Conservation (phyloP, 768 basidiomycete species). For the Mycena galericulata region DNA sequence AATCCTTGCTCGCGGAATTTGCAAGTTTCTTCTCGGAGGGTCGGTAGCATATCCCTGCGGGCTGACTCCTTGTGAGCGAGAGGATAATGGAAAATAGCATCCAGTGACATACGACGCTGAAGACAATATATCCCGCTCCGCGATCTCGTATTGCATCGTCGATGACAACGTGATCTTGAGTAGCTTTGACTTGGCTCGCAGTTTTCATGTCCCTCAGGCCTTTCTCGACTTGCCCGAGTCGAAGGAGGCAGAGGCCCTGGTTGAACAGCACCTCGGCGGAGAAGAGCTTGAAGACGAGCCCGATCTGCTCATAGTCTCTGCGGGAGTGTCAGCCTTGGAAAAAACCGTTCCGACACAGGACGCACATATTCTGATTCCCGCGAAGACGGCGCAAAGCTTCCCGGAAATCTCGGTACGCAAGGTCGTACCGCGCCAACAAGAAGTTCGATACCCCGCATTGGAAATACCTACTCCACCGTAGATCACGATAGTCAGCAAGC, state of each 20-base stretch:
- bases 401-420: constrained; percentile 85
- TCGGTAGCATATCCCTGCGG: constrained; percentile 88
- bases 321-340: constrained; percentile 13
- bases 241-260: constrained; percentile 81
- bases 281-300: constrained; percentile 89
- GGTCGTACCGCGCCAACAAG: constrained; percentile 79
- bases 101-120: constrained; percentile 80
- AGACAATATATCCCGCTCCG: constrained; percentile 93
- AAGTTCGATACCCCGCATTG: constrained; percentile 94
- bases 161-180: constrained; percentile 88
- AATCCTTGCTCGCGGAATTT: constrained; percentile 86
- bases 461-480: constrained; percentile 69
- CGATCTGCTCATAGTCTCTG: constrained; percentile 93
- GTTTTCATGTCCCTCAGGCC: constrained; percentile 80
- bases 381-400: constrained; percentile 84
- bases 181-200: constrained; percentile 77
- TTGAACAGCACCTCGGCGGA: constrained; percentile 94
- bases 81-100: no score
- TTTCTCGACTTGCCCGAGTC: constrained; percentile 70
- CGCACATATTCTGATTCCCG: constrained; percentile 86
- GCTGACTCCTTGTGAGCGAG: constrained; percentile 54
- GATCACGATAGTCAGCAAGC: background rate
- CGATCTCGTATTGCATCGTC: constrained; percentile 87
- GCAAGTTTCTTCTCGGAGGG: constrained; percentile 91
- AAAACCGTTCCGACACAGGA: constrained; percentile 30